phyloP scores from a whole-genome alignment of 768 basidiomycete genomes.

The Glaciozyma martinii region DNA sequence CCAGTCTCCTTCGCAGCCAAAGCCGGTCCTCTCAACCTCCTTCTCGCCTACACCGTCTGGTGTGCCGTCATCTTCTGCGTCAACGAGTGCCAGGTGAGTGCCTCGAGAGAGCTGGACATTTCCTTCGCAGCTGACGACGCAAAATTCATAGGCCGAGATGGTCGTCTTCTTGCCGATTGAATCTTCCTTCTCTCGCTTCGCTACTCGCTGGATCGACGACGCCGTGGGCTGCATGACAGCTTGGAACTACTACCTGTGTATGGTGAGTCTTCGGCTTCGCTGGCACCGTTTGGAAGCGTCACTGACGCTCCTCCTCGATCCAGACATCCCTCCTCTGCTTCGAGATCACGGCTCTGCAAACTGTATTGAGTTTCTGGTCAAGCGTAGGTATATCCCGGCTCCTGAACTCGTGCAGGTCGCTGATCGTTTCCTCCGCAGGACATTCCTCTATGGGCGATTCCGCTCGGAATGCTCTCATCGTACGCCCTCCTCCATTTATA shows the following conservation, averaged over 20 bases:
- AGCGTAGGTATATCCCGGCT: no score
- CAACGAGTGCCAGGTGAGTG: constrained; percentile 28
- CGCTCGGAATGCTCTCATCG: neutral
- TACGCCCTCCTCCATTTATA: neutral
- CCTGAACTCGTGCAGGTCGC: no score
- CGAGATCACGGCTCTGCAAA: neutral
- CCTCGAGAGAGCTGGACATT: neutral
- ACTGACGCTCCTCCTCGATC: no score
- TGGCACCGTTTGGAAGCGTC: no score
- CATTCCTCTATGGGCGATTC: neutral
- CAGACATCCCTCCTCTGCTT: constrained; percentile 41
- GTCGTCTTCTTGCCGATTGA: neutral
- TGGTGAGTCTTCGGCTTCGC: constrained; percentile 26
- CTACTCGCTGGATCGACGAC: neutral
- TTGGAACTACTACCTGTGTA: constrained; percentile 36
- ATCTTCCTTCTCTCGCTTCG: neutral
- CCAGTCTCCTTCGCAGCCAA: constrained; percentile 8
- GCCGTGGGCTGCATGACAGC: neutral
- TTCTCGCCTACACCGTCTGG: constrained; percentile 2
- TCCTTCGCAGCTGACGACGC: neutral
- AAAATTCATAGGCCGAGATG: neutral
- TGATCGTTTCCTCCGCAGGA: neutral
- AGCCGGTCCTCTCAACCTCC: neutral
- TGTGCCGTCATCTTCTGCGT: neutral
- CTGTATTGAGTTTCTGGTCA: neutral